These are phyloP conservation scores for Clohesyomyces aquaticus DNA, from an alignment of 495 filamentous ascomycete species.

Conservation along the genomic window DNA sequence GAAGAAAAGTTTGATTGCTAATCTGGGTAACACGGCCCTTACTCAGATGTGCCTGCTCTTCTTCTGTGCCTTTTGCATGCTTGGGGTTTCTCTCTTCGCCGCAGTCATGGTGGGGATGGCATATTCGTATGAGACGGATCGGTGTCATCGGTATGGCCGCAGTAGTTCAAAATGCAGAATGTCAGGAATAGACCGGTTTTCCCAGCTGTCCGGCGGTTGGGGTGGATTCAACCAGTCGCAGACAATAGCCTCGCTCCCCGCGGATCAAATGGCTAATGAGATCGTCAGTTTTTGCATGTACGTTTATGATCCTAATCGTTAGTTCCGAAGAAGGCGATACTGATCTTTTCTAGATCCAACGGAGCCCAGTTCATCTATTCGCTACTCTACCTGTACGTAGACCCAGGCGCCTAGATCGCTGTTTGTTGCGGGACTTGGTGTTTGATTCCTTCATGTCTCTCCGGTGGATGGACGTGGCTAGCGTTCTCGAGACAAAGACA, in stretches of 20 bases:
- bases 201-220: conserved; percentile 20
- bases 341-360: conserved; percentile 16
- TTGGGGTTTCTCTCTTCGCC: conserved; percentile 16
- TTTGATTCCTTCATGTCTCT: too few species aligned
- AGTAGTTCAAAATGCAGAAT: conserved; percentile 12
- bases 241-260: neutral
- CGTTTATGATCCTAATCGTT: neutral
- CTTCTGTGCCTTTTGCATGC: conserved; percentile 26
- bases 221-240: conserved; percentile 27
- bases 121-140: neutral
- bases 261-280: conserved; percentile 20
- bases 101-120: neutral
- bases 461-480: too few species aligned
- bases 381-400: conserved; percentile 35
- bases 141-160: neutral
- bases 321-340: neutral
- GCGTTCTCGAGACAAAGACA: too few species aligned
- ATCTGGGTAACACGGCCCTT: conserved; percentile 34
- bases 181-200: conserved; percentile 1
- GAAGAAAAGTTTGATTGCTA: conserved; percentile 31
- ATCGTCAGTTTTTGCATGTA: conserved; percentile 29
- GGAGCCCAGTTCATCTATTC: conserved; percentile 38
- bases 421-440: too few species aligned
- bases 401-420: too few species aligned
- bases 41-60: conserved; percentile 34